Percentiles rank a stretch among this genome's conserved stretches.
These are phyloP conservation scores for Emergomyces pasteurianus DNA, from an alignment of 2,329 filamentous ascomycete species.

Conservation along the genomic window DNA sequence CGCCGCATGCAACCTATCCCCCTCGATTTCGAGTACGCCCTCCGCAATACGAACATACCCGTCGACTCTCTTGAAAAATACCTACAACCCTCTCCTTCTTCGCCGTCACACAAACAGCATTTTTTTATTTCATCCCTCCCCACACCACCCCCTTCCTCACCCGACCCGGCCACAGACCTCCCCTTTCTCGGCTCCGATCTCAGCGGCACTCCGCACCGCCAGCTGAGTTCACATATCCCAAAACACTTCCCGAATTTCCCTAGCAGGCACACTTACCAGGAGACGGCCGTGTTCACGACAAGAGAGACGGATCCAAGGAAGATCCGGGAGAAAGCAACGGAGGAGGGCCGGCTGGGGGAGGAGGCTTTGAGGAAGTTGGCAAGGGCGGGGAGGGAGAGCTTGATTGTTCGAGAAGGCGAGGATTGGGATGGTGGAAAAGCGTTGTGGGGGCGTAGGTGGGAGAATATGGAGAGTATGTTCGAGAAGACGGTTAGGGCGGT, in stretches of 20 bases:
- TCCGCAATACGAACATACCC: slow-evolving; percentile 20
- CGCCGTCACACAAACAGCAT: slow-evolving; percentile 10
- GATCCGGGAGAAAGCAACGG: slow-evolving; percentile 50
- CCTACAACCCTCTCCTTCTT: slow-evolving; percentile 18
- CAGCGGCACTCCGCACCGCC: slow-evolving; percentile 35
- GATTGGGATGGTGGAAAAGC: slow-evolving; percentile 20
- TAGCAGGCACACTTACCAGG: slow-evolving; percentile 51
- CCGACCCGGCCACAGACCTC: slow-evolving; percentile 20
- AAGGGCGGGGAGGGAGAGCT: slow-evolving; percentile 35
- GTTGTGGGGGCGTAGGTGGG: slow-evolving; percentile 26
- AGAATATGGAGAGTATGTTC: slow-evolving; percentile 40
- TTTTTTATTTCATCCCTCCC: slow-evolving; percentile 14
- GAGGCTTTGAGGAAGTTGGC: slow-evolving; percentile 51
- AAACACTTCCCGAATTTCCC: slow-evolving; percentile 51
- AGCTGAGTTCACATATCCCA: slow-evolving; percentile 43
- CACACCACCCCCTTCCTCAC: slow-evolving; percentile 30
- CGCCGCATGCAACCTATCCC: slow-evolving; percentile 46
- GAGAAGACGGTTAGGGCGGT: slow-evolving; percentile 45
- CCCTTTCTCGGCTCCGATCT: slow-evolving; percentile 42
- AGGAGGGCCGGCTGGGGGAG: slow-evolving; percentile 54
- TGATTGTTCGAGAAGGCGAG: slow-evolving; percentile 25
- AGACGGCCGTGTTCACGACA: slow-evolving; percentile 46
- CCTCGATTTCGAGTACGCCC: slow-evolving; percentile 44
- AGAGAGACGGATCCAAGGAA: slow-evolving; percentile 48
- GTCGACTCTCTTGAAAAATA: slow-evolving; percentile 24